Evolutionary conservation across 345 rosid species (phyloP), one percentile per base, ranked within the genome.

Genomic region (Viola odorata): DNA sequence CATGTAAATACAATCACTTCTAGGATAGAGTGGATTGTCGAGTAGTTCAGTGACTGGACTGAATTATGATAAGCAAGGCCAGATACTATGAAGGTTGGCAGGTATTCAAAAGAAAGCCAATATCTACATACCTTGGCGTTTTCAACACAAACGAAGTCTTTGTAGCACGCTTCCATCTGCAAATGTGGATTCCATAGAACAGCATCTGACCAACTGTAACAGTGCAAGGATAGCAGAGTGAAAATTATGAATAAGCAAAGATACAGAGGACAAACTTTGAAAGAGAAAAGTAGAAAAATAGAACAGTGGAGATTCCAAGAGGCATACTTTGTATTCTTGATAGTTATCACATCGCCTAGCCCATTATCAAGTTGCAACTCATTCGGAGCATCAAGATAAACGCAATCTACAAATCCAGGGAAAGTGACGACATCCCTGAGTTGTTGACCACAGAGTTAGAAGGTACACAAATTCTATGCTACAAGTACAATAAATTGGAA

Each of bases 161-260:
- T 84, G 81, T 89, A 92, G 68, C 85, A 89, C 16, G 98, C 91
- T 72, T 89, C 98, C 98, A 89, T 87, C 82, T 85, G 96, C 40
- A 75, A 60, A 77, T 89, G 89, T 7, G 98, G 96, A 66, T 89
- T 89, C 96, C 98, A 89, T 56, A 92, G 56, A 68, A 92, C 98
- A 14, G 86, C 84, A 77, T 89, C 98, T 3, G 96, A 85, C 98
- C 98, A 92, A 73, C 96, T 89, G 77, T 68, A 71, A 45, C 36
- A 53, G 70, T 47, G 67, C 38, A 62, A 1, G 38, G 52, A 36
- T 32, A 50, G 17, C 8, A 51, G 53, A 37, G 53, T 36, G 57
- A 66, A 49, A 71, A 64, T 72, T 4, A 51, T 14, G 41, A 15
- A 13, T 12, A 49, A 11, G 23, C 63, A 53, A 45, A 55, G 37